A percentile compares a stretch with the other conserved stretches of the same genome.
These are phyloP conservation scores for Mucor racemosus DNA, from an alignment of 371 early-diverging fungal species.

Conservation along the genomic window DNA sequence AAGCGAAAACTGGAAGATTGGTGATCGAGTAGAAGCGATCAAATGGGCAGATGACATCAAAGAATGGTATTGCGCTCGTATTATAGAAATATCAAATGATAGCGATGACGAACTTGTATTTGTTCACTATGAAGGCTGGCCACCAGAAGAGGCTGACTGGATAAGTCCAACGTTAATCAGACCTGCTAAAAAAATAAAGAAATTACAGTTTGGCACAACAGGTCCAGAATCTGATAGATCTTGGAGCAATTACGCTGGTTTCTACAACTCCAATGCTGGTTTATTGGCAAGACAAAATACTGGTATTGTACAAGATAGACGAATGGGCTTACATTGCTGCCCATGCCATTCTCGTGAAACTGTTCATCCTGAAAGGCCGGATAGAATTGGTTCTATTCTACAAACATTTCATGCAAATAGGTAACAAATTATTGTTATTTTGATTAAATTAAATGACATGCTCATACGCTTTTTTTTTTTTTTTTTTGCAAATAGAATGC, in stretches of 20 bases:
- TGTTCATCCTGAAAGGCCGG: conserved; percentile 70
- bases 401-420: conserved; percentile 45
- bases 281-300: conserved; percentile 55
- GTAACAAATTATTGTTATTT: conserved; percentile 19
- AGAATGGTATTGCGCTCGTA: conserved; percentile 50
- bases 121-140: conserved; percentile 67
- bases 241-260: conserved; percentile 61
- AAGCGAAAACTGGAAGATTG: conserved; percentile 30
- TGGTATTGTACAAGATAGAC: conserved; percentile 63
- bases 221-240: conserved; percentile 57
- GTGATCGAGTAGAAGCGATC: conserved; percentile 50
- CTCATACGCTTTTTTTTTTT: neutral
- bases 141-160: conserved; percentile 70
- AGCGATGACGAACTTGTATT: conserved; percentile 36
- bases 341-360: conserved; percentile 63
- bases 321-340: conserved; percentile 63
- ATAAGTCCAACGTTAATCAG: conserved; percentile 48
- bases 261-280: conserved; percentile 56
- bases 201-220: conserved; percentile 49
- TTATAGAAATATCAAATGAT: conserved; percentile 37
- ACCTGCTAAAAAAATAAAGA: neutral
- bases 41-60: conserved; percentile 39
- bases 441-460: too few species aligned
- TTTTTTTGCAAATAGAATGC: neutral
- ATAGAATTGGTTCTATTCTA: conserved; percentile 52